A percentile compares a stretch with the other conserved stretches of the same genome.
These are phyloP conservation scores for Aureobasidium subglaciale DNA, from an alignment of 2,329 filamentous ascomycete genomes.

Conservation along the genomic window DNA sequence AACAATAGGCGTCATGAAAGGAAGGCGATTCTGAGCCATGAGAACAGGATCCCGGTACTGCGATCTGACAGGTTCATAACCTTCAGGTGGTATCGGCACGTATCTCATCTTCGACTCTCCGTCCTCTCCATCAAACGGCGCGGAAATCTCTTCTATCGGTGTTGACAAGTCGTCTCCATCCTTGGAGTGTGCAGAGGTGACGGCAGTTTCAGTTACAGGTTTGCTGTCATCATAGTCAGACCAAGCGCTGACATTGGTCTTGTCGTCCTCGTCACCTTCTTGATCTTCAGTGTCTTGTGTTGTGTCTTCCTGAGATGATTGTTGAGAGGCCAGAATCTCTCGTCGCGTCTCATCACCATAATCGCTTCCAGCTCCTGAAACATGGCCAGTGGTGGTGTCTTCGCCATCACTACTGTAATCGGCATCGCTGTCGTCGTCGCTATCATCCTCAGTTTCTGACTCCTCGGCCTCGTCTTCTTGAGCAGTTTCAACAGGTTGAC, in stretches of 20 bases:
- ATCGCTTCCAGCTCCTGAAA: slow-evolving; percentile 57
- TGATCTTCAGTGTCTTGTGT: slow-evolving; percentile 29
- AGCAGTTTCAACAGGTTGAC: slow-evolving; percentile 62
- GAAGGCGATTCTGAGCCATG: slow-evolving; percentile 80
- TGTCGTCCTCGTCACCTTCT: slow-evolving; percentile 31
- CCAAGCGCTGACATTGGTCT: slow-evolving; percentile 64
- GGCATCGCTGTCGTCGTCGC: slow-evolving; percentile 58
- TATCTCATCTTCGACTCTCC: slow-evolving; percentile 54
- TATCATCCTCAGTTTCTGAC: slow-evolving; percentile 59
- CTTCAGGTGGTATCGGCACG: slow-evolving; percentile 74
- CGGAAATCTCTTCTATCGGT: slow-evolving; percentile 38
- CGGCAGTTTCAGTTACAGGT: slow-evolving; percentile 21
- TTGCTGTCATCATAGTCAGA: slow-evolving; percentile 75
- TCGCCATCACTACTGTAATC: slow-evolving; percentile 82
- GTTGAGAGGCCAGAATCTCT: slow-evolving; percentile 40
- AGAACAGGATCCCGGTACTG: slow-evolving; percentile 75
- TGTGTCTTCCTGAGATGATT: slow-evolving; percentile 23
- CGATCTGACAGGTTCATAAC: slow-evolving; percentile 66
- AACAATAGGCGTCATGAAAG: slow-evolving; percentile 98
- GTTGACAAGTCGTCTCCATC: slow-evolving; percentile 20
- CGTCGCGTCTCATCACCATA: slow-evolving; percentile 55
- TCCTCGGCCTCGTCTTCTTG: slow-evolving; percentile 38
- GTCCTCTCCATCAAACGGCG: slow-evolving; percentile 38
- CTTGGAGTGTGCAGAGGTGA: slow-evolving; percentile 33
- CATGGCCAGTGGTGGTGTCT: slow-evolving; percentile 67